Percentiles rank a stretch among this genome's conserved stretches.
Conservation (phyloP, 352 stramenopile species). For the Globisporangium barbulae region DNA sequence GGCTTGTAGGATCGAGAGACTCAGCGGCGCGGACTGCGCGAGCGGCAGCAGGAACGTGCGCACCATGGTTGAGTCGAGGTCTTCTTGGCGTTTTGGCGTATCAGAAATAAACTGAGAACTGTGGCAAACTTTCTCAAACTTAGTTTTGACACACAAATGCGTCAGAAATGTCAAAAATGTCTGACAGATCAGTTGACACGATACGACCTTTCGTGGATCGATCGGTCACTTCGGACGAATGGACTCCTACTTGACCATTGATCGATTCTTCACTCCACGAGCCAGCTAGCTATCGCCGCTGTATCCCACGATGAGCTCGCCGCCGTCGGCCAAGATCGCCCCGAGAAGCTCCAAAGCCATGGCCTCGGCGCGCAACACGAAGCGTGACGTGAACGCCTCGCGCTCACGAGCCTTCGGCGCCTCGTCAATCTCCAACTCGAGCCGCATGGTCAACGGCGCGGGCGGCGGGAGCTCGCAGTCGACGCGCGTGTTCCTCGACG, state of each 20-base stretch:
- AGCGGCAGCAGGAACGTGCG: slow-evolving; percentile 35
- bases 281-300: background rate
- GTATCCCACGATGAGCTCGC: slow-evolving; percentile 31
- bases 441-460: slow-evolving; percentile 55
- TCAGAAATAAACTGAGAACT: background rate
- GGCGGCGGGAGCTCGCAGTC: slow-evolving; percentile 29
- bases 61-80: background rate
- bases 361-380: slow-evolving; percentile 29
- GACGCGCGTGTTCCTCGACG: slow-evolving; percentile 65
- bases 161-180: no score
- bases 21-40: slow-evolving; percentile 27
- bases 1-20: slow-evolving; percentile 13
- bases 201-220: no score
- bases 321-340: slow-evolving; percentile 38
- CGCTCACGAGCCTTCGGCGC: slow-evolving; percentile 56
- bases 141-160: no score
- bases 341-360: slow-evolving; percentile 27
- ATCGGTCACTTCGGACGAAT: no score
- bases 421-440: slow-evolving; percentile 67
- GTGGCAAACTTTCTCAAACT: no score
- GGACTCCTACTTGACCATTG: no score
- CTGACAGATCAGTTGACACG: no score
- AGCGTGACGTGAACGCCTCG: slow-evolving; percentile 46
- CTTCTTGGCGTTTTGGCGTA: background rate
- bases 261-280: no score